phyloP scores from a whole-genome alignment of 2,329 filamentous ascomycete genomes.

The Sarocladium brachiariae region DNA sequence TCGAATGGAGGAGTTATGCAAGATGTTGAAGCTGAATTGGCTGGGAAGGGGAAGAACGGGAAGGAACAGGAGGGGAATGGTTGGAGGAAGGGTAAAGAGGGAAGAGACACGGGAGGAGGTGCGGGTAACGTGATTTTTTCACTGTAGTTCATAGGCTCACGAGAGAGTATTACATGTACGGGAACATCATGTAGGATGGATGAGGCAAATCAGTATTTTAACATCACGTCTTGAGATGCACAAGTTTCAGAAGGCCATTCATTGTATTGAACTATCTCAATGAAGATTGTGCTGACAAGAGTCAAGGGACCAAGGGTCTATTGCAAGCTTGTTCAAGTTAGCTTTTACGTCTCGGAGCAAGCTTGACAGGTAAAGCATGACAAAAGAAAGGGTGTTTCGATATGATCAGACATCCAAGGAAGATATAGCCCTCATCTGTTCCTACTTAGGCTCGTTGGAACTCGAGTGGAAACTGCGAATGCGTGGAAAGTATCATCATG shows the following conservation, averaged over 20 bases:
- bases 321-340: slow-evolving; percentile 2
- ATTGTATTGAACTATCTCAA: too few relatives aligned
- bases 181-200: too few relatives aligned
- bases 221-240: too few relatives aligned
- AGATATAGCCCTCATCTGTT: slow-evolving; percentile 62
- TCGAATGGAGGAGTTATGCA: slow-evolving; percentile 76
- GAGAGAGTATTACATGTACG: too few relatives aligned
- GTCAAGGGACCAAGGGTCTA: too few relatives aligned
- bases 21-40: slow-evolving; percentile 94
- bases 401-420: slow-evolving; percentile 70
- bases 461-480: slow-evolving; percentile 89
- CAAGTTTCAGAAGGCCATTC: too few relatives aligned
- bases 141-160: too few relatives aligned
- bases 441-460: slow-evolving; percentile 59
- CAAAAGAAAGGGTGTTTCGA: neutral
- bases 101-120: slow-evolving; percentile 35
- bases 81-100: slow-evolving; percentile 56
- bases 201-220: too few relatives aligned
- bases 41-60: slow-evolving; percentile 84
- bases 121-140: slow-evolving; percentile 29
- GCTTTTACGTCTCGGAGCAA: neutral
- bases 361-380: neutral
- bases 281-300: too few relatives aligned
- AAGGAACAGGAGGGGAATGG: slow-evolving; percentile 81
- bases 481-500: slow-evolving; percentile 69